Conservation (phyloP, 2,329 filamentous ascomycete species). For the Colletotrichum sp. region DNA sequence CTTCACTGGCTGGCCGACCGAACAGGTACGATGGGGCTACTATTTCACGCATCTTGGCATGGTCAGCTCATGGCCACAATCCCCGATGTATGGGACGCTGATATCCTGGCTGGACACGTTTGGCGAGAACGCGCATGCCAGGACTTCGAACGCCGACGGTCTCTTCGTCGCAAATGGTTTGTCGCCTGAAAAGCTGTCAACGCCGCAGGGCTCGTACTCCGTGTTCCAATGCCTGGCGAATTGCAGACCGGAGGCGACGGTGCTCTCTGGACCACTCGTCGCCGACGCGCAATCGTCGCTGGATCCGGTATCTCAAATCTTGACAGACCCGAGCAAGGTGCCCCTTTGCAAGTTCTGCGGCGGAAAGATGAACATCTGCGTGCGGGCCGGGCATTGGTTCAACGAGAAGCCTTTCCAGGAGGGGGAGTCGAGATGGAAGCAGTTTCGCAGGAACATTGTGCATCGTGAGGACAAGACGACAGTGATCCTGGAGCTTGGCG, state of each 20-base stretch:
- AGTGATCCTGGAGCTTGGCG: constrained; percentile 24
- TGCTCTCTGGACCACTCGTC: constrained; percentile 24
- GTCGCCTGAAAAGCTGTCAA: constrained; percentile 26
- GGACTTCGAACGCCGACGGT: constrained; percentile 37
- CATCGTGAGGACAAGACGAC: background rate
- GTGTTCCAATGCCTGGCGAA: constrained; percentile 32
- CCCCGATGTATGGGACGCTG: constrained; percentile 23
- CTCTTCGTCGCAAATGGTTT: constrained; percentile 33
- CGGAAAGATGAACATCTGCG: constrained; percentile 23
- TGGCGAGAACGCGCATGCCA: constrained; percentile 21
- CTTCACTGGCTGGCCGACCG: constrained; percentile 30
- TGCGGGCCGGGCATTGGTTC: constrained; percentile 23
- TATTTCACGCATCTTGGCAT: constrained; percentile 34
- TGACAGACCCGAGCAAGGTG: constrained; percentile 18
- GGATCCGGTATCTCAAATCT: constrained; percentile 24
- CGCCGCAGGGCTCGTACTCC: constrained; percentile 34
- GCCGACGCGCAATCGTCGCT: constrained; percentile 26
- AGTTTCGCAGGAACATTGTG: constrained; percentile 3
- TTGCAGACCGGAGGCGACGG: constrained; percentile 31
- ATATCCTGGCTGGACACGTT: constrained; percentile 15
- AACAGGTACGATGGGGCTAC: constrained; percentile 34
- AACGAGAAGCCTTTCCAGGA: constrained; percentile 22
- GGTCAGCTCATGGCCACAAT: constrained; percentile 29
- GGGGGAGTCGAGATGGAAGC: constrained; percentile 16
- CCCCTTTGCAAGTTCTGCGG: constrained; percentile 22